Base-by-base conservation (phyloP, 2,329 filamentous ascomycete species). In the Alternaria alternata region DNA sequence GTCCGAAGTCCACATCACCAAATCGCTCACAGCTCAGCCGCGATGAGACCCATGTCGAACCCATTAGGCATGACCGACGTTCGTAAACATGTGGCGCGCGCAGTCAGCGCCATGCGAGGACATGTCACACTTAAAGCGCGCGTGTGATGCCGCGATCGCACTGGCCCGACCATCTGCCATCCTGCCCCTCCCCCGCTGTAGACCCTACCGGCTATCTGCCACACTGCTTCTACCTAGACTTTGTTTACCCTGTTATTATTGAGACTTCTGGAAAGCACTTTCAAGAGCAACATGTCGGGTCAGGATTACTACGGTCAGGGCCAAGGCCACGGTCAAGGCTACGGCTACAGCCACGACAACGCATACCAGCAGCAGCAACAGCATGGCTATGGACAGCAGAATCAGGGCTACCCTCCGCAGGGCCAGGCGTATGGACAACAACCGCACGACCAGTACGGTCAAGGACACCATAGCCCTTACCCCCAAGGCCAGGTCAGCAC, bases 261-360 rank as follows among this genome's bases (percentile, higher is more conserved):
- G 2, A 39, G 9, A 22, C n/a, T 38, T 22, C 34, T 9, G 24
- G 1, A 43, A n/a, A 34, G 12, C 2, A 44, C 4, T n/a, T 38
- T 18, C 9, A 16, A 54, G 39, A 48, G 9, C 43, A 49, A 38
- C 51, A 72, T 72, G 68, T 64, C 70, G 20, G 73, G 63, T 47
- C 61, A 75, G 57, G 74, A 75, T 48, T 78, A 78, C 60, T 79
- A 79, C 68, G 73, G 75, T 32, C 67, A 73, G 24, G 61, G 67
- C 24, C 64, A 66, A 38, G 54, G 51, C 36, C 61, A 67, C 9
- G 39, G 32, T 42, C 62, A 64, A 49, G 65, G 65, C 48, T 69
- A 71, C 54, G 68, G 66, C 34, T 65, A 69, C 42, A 67, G 67
- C 57, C 68, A 73, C 38, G 66, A 71, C 18, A 70, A 69, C 55